These are phyloP conservation scores for Dionaea muscipula DNA, from an alignment of 179 eudicot genomes.

Conservation along the genomic window DNA sequence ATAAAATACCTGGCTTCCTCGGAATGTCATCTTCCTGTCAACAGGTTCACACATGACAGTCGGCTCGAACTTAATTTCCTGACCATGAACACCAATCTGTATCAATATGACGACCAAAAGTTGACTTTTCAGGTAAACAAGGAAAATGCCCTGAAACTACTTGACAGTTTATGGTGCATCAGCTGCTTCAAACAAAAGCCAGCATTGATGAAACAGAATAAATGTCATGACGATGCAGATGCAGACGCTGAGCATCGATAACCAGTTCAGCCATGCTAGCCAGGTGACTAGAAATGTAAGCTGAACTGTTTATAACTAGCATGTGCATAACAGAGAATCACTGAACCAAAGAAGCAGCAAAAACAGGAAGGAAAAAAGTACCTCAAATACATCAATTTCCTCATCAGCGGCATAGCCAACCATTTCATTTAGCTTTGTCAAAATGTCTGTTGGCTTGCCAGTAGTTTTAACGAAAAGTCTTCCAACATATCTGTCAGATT, in stretches of 20 bases:
- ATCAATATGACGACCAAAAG: background rate
- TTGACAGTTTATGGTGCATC: too few relatives aligned
- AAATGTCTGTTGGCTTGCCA: conserved; percentile 70
- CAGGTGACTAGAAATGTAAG: too few relatives aligned
- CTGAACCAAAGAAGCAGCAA: too few relatives aligned
- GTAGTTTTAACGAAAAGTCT: conserved; percentile 73
- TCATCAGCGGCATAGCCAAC: conserved; percentile 67
- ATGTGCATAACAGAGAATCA: too few relatives aligned
- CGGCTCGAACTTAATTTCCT: conserved; percentile 98
- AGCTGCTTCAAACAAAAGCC: too few relatives aligned
- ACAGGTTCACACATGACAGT: conserved; percentile 77
- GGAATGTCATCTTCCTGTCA: conserved; percentile 56
- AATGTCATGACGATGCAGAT: too few relatives aligned
- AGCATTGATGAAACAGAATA: too few relatives aligned
- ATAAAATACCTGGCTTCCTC: conserved; percentile 69
- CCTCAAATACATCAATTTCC: conserved; percentile 89
- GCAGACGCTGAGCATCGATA: too few relatives aligned
- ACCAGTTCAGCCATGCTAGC: too few relatives aligned
- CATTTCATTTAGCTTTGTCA: conserved; percentile 61
- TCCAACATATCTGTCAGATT: conserved; percentile 55
- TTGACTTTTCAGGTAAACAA: background rate
- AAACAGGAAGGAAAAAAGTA: conserved; percentile 16
- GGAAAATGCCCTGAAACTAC: too few relatives aligned
- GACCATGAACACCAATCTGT: conserved; percentile 12
- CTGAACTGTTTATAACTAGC: too few relatives aligned